Evolutionary conservation across 1,139 yeast genomes (phyloP).

Genomic region (Saccharomycopsis hybrid): DNA sequence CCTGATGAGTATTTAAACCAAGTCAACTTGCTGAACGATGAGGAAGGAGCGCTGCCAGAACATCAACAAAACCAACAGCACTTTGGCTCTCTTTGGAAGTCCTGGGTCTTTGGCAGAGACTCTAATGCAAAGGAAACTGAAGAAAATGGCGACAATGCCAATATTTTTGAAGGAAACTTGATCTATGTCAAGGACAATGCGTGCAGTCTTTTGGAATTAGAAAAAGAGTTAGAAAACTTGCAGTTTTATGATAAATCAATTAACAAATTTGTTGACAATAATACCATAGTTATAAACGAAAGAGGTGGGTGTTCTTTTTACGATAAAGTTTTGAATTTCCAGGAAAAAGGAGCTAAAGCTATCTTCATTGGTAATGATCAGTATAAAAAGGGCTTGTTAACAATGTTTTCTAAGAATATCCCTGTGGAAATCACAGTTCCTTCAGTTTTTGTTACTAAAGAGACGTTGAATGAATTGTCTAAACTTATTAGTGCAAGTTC

Average conservation of each 20-base stretch:
- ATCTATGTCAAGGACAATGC: constrained; percentile 8
- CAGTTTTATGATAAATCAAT: neutral
- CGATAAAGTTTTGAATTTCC: constrained; percentile 16
- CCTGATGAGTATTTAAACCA: constrained; percentile 1
- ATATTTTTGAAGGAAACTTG: constrained; percentile 8
- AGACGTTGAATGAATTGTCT: constrained; percentile 12
- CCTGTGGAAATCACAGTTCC: constrained; percentile 17
- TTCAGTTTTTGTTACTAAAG: constrained; percentile 19
- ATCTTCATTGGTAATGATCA: constrained; percentile 20
- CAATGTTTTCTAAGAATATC: constrained; percentile 17
- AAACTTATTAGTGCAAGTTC: neutral
- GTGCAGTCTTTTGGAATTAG: constrained; percentile 7
- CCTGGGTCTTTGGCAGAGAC: neutral
- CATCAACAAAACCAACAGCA: too few species aligned
- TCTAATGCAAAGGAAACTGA: neutral
- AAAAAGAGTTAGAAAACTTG: neutral
- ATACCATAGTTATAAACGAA: constrained; percentile 13
- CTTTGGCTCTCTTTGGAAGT: too few species aligned
- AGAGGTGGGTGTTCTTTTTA: constrained; percentile 20
- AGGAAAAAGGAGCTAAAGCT: constrained; percentile 12
- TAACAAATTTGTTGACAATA: neutral
- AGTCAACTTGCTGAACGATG: neutral
- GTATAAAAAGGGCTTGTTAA: constrained; percentile 11
- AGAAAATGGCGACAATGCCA: neutral
- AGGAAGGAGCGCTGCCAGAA: too few species aligned